phyloP scores from a whole-genome alignment of 1,284 basidiomycete genomes.

The Vanrija sp. region DNA sequence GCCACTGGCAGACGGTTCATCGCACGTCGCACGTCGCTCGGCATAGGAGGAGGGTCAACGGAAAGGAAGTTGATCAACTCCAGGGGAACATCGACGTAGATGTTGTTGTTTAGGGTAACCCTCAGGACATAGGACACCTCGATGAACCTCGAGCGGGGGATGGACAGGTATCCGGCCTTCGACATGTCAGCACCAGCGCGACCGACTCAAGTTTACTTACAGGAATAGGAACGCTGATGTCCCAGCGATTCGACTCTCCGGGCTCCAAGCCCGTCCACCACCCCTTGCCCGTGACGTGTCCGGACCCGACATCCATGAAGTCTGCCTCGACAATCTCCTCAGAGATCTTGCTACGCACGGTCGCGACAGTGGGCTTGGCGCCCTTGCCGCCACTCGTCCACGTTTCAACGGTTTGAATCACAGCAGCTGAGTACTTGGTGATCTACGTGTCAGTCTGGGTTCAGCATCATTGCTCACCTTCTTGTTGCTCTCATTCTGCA shows the following conservation, averaged over 20 bases:
- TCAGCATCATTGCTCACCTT: constrained; percentile 43
- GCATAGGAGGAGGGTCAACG: constrained; percentile 48
- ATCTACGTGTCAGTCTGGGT: constrained; percentile 46
- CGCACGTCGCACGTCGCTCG: constrained; percentile 22
- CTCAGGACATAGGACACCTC: constrained; percentile 76
- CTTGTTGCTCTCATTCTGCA: constrained; percentile 71
- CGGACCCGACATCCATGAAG: constrained; percentile 56
- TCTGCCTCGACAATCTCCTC: constrained; percentile 63
- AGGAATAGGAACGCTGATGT: constrained; percentile 64
- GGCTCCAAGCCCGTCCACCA: constrained; percentile 80
- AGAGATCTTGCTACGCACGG: constrained; percentile 55
- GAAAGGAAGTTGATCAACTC: constrained; percentile 48
- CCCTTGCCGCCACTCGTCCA: constrained; percentile 53
- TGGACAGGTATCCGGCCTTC: constrained; percentile 68
- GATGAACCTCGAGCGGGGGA: constrained; percentile 68
- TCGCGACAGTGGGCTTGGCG: constrained; percentile 52
- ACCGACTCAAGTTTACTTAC: constrained; percentile 54
- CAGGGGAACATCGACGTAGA: constrained; percentile 51
- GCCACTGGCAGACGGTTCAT: not conserved
- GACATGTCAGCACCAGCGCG: constrained; percentile 5
- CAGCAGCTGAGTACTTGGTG: constrained; percentile 63
- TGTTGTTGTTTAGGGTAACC: constrained; percentile 64
- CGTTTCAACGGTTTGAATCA: constrained; percentile 68
- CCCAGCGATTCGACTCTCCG: constrained; percentile 57
- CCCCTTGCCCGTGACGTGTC: constrained; percentile 71